Conservation (phyloP, 2,329 filamentous ascomycete genomes). For the Fusarium subglutinans region DNA sequence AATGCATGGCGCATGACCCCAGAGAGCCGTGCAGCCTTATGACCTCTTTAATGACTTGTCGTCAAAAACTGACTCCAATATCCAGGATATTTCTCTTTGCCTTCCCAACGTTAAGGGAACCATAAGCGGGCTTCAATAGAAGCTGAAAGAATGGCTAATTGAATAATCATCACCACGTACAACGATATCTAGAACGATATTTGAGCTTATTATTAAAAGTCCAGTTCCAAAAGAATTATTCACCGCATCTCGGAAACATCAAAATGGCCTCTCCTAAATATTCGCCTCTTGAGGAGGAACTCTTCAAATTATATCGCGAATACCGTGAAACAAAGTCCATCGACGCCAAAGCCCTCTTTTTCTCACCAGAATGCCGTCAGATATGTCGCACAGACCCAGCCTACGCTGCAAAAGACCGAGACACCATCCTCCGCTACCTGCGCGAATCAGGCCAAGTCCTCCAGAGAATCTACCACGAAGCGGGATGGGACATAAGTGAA, state of each 20-base stretch:
- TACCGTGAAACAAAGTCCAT: constrained; percentile 1
- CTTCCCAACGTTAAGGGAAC: no score
- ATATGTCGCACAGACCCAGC: constrained; percentile 9
- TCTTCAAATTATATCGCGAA: neutral
- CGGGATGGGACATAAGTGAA: neutral
- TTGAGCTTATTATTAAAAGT: neutral
- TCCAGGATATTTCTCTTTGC: neutral
- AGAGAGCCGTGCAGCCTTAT: no score
- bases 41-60: no score
- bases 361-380: neutral
- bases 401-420: neutral
- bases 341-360: neutral
- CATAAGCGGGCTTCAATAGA: neutral
- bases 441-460: neutral
- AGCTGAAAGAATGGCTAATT: neutral
- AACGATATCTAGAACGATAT: neutral
- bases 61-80: no score
- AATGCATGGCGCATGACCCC: no score
- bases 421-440: neutral
- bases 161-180: neutral
- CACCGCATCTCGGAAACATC: neutral
- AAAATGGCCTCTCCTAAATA: neutral
- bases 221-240: neutral
- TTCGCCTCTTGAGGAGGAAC: neutral
- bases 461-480: neutral